Percentiles rank a stretch among this genome's conserved stretches.
These are phyloP conservation scores for Scenedesmus sp. DNA, from an alignment of 163 green algal genomes.

Conservation along the genomic window DNA sequence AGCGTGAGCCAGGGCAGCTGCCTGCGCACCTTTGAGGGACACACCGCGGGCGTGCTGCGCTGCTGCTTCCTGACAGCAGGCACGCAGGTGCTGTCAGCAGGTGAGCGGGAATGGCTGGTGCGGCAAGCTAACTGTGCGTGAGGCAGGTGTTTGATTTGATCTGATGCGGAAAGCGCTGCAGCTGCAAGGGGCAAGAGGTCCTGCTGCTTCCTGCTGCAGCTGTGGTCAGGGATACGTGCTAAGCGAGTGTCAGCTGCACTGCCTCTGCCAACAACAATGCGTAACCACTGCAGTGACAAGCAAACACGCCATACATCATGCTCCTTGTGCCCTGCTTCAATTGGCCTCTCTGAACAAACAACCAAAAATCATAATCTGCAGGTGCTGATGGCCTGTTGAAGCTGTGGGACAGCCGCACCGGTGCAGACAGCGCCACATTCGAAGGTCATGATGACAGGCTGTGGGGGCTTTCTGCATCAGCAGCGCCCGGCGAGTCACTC, in stretches of 20 bases:
- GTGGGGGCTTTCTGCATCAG: slow-evolving; percentile 84
- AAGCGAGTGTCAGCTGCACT: too few relatives aligned
- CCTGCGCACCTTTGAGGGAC: slow-evolving; percentile 94
- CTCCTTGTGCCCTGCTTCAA: too few relatives aligned
- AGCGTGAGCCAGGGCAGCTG: slow-evolving; percentile 84
- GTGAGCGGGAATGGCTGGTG: neutral
- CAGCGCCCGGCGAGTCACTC: slow-evolving; percentile 27
- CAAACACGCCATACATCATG: too few relatives aligned
- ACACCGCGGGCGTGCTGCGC: slow-evolving; percentile 89
- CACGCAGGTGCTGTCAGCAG: slow-evolving; percentile 77
- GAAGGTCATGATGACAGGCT: slow-evolving; percentile 91
- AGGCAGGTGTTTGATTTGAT: too few relatives aligned
- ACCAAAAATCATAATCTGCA: neutral
- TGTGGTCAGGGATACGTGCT: too few relatives aligned
- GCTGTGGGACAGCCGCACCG: slow-evolving; percentile 87
- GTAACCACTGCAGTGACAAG: too few relatives aligned
- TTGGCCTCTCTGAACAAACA: too few relatives aligned
- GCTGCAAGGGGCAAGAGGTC: neutral
- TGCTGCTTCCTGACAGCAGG: slow-evolving; percentile 83
- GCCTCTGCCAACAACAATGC: too few relatives aligned
- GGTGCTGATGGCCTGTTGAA: slow-evolving; percentile 97
- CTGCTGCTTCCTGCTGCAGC: neutral
- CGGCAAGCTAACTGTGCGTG: neutral
- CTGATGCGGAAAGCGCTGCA: neutral
- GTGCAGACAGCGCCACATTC: slow-evolving; percentile 90